Evolutionary conservation across 768 basidiomycete species (phyloP).

Genomic region (Termitomyces sp.): DNA sequence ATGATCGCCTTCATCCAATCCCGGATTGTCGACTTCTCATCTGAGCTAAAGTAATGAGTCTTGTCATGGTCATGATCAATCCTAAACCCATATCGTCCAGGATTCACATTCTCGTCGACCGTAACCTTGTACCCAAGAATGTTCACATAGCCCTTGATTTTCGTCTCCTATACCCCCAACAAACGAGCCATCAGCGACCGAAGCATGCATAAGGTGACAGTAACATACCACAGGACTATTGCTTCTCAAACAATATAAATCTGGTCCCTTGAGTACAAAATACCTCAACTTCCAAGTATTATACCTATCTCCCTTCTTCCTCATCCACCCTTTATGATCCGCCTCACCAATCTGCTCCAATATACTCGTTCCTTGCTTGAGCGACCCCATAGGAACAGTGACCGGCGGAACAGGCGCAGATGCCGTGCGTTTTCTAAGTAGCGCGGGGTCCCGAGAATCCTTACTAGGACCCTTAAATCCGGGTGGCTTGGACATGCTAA

Average conservation of each 20-base stretch:
- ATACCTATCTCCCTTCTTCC: conserved; percentile 92
- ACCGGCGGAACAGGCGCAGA: conserved; percentile 22
- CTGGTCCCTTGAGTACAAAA: conserved; percentile 87
- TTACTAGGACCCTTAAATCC: conserved; percentile 10
- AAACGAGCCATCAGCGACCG: background rate
- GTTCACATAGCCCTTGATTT: conserved; percentile 95
- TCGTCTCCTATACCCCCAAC: conserved; percentile 59
- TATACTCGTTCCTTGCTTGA: conserved; percentile 66
- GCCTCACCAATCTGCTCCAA: conserved; percentile 87
- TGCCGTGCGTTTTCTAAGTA: conserved; percentile 54
- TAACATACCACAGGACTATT: conserved; percentile 51
- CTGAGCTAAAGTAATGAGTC: conserved; percentile 87
- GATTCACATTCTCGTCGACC: conserved; percentile 86
- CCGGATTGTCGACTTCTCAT: conserved; percentile 78
- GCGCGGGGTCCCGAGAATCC: conserved; percentile 28
- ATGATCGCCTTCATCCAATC: conserved; percentile 99
- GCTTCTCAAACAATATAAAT: conserved; percentile 83
- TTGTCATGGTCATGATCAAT: conserved; percentile 86
- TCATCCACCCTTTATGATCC: conserved; percentile 91
- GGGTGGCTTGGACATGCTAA: conserved; percentile 18
- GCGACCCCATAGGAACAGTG: conserved; percentile 21
- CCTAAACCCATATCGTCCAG: conserved; percentile 92
- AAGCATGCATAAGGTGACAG: conserved; percentile 11
- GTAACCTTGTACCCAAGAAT: conserved; percentile 89
- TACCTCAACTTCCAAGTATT: conserved; percentile 90